These are phyloP conservation scores for Candida suzukii DNA, from an alignment of 805 yeast genomes.

Conservation along the genomic window DNA sequence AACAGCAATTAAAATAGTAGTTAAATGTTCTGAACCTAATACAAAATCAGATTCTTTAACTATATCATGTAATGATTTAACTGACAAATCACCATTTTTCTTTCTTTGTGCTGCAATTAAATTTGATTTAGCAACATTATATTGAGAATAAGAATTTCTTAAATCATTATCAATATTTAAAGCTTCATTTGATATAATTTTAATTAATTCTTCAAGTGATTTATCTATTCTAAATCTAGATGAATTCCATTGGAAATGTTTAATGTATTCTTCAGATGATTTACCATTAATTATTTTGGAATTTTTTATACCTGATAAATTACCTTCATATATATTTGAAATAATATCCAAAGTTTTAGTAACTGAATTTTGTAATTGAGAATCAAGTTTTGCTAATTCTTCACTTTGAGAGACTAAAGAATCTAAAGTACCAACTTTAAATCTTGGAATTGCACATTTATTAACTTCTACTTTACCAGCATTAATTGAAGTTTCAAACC, in stretches of 20 bases:
- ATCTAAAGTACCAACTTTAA: conserved; percentile 93
- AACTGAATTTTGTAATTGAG: conserved; percentile 64
- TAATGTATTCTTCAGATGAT: conserved; percentile 56
- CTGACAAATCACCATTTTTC: conserved; percentile 88
- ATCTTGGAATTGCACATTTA: conserved; percentile 63
- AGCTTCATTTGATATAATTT: conserved; percentile 67
- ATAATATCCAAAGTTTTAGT: conserved; percentile 74
- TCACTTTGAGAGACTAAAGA: conserved; percentile 86
- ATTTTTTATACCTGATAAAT: conserved; percentile 12
- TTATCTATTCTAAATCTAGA: conserved; percentile 82
- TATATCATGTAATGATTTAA: conserved; percentile 82
- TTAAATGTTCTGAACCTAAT: conserved; percentile 76
- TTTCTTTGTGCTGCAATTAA: conserved; percentile 86
- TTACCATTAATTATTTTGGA: conserved; percentile 34
- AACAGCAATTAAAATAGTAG: conserved; percentile 82
- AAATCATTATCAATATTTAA: conserved; percentile 80
- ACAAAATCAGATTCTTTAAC: conserved; percentile 82
- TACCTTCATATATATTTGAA: conserved; percentile 33
- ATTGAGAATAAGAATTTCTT: conserved; percentile 62
- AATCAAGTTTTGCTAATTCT: conserved; percentile 76
- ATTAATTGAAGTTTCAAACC: conserved; percentile 49
- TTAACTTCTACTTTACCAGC: conserved; percentile 54
- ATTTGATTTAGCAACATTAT: conserved; percentile 77
- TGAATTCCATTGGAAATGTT: conserved; percentile 80
- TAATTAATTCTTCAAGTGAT: conserved; percentile 69